Evolutionary conservation across 1,139 yeast species (phyloP), one percentile per base, ranked within the genome.

Genomic region (Blastobotrys ciferrii): DNA sequence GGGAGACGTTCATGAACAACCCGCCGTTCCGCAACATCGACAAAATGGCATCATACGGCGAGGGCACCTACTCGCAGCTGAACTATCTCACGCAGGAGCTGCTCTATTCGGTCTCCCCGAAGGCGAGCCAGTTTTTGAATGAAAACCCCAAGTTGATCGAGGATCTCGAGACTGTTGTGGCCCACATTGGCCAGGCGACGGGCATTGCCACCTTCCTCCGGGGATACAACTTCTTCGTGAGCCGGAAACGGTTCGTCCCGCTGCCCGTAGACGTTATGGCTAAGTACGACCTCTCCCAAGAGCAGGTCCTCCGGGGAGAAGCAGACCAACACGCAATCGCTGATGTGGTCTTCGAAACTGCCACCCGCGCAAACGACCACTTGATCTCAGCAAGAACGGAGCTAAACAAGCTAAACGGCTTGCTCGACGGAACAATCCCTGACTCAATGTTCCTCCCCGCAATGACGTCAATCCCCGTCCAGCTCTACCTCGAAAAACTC

Each of bases 111-210:
- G 72, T 82, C 4, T 78, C 87, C 1, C 84, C 86, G 0, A 76
- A 82, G 1, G 74, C 79, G 0, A 73, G 78, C 14, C 65, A 68
- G 37, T 61, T 82, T 19, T 65, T 84, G 35, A 81, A 80, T 52
- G 66, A 66, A 37, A 72, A 79, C 30, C 65, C 75, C 0, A 55
- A 58, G 3, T 62, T 83, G 32, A 63, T 43, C 75, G 78, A 59
- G 28, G 53, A 60, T 20, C 61, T 64, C 38, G 65, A 70, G 4
- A 89, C 85, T 54, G 77, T 85, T 19, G 78, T 84, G 17, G 95
- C 94, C 0, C 95, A 87, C 65, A 70, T 87, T 31, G 96, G 96
- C 2, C 95, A 87, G 63, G 87, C 94, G 1, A 80, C 84, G 1
- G 83, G 89, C 0, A 73, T 87, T 4, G 82, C 88, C 1, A 75